Conservation (phyloP, 2,329 filamentous ascomycete species). For the Thelonectria discophora region DNA sequence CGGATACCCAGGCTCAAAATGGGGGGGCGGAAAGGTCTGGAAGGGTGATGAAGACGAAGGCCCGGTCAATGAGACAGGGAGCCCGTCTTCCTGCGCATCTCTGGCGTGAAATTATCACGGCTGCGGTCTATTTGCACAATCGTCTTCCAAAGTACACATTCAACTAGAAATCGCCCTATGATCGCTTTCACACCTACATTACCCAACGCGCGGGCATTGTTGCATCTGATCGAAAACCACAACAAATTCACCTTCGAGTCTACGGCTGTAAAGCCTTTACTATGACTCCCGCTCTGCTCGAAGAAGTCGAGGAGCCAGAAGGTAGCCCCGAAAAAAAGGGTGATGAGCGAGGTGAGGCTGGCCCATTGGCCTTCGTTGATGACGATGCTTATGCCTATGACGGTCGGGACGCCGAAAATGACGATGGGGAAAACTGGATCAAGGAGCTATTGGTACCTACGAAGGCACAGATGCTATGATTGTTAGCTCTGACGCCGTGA, state of each 20-base stretch:
- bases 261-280: background rate
- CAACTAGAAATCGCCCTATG: background rate
- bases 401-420: background rate
- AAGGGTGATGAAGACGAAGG: background rate
- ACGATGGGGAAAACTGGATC: background rate
- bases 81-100: background rate
- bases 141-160: background rate
- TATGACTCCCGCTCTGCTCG: background rate
- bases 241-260: background rate
- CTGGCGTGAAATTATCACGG: background rate
- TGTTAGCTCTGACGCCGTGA: too few species aligned
- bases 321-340: background rate
- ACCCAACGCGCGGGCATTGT: background rate
- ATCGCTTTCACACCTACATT: background rate
- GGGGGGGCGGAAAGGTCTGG: background rate
- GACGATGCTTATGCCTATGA: background rate
- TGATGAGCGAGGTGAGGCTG: background rate
- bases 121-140: background rate
- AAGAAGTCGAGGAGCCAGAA: background rate
- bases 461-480: too few species aligned
- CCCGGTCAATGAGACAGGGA: background rate
- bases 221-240: background rate
- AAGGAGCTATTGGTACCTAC: background rate
- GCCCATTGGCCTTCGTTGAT: background rate
- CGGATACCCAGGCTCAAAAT: background rate